Evolutionary conservation across 805 yeast genomes (phyloP), one percentile per base, ranked within the genome.

Genomic region (Candida alai): DNA sequence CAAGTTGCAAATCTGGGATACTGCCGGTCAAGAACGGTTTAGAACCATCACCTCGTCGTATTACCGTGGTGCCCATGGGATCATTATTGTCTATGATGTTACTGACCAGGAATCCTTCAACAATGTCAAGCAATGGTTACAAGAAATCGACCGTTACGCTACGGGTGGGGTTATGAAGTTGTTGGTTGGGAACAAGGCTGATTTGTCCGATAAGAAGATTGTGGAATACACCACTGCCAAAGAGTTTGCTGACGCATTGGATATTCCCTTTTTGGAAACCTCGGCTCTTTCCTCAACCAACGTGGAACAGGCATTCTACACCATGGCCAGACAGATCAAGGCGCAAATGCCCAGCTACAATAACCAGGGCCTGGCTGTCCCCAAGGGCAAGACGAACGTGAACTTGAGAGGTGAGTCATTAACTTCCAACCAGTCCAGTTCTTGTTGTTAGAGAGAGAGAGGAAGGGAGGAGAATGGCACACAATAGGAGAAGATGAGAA

Each of bases 21-120:
- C 98, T 37, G 98, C 97, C 9, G 98, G 98, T 30, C 98, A 93
- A 70, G 98, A 93, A 64, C 74, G 98, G 52, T 93, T 93, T 70
- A 81, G 97, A 67, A 93, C 98, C 33, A 90, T 90, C 66, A 93
- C 97, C 9, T 85, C 96, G 10, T 86, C 96, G 11, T 90, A 90
- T 69, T 90, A 90, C 72, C 83, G 98, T 62, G 98, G 98, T 37
- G 96, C 97, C 9, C 97, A 90, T 58, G 98, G 98, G 42, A 93
- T 90, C 61, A 93, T 90, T 52, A 90, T 90, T 51, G 98, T 90
- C 34, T 90, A 93, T 62, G 98, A 90, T 58, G 97, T 93, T 29
- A 93, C 98, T 34, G 97, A 93, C 63, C 96, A 87, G 65, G 96
- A 87, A 60, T 83, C 88, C 12, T 90, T 90, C 73, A 86, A 87